Evolutionary conservation across 768 basidiomycete species (phyloP).

Genomic region (Psilocybe cubensis): DNA sequence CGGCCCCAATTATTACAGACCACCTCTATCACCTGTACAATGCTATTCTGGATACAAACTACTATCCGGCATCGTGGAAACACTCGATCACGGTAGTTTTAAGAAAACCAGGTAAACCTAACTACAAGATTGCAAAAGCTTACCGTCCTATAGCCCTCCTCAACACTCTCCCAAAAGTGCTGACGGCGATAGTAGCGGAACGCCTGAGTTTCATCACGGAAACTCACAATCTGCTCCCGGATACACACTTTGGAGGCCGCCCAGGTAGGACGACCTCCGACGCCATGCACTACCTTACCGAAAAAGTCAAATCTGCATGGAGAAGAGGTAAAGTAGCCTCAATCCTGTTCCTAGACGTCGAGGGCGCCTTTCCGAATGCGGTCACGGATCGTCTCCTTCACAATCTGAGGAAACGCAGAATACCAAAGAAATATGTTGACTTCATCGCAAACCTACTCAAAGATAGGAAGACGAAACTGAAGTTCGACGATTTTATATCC

Average conservation of each 20-base stretch:
- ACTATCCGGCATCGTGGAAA: constrained; percentile 17
- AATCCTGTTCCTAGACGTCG: constrained; percentile 43
- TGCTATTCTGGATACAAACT: constrained; percentile 8
- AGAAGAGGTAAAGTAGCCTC: constrained; percentile 32
- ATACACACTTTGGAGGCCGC: constrained; percentile 39
- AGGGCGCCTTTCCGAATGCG: too few species aligned
- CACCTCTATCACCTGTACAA: constrained; percentile 19
- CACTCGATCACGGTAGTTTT: constrained; percentile 30
- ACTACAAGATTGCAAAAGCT: constrained; percentile 35
- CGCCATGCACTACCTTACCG: constrained; percentile 32
- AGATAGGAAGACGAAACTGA: constrained; percentile 13
- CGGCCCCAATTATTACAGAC: constrained; percentile 6
- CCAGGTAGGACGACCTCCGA: constrained; percentile 42
- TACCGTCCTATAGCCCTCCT: constrained; percentile 41
- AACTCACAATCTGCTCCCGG: constrained; percentile 32
- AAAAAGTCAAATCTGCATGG: constrained; percentile 42
- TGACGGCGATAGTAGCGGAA: constrained; percentile 24
- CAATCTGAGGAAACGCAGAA: constrained; percentile 29
- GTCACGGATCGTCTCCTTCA: too few species aligned
- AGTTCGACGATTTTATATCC: constrained; percentile 21
- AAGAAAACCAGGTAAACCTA: constrained; percentile 35
- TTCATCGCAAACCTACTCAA: constrained; percentile 22
- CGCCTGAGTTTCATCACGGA: constrained; percentile 29
- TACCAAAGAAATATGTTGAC: constrained; percentile 25
- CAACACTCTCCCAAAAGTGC: constrained; percentile 32